Base-by-base conservation (phyloP, 106 monocot species). In the Chionographis japonica region DNA sequence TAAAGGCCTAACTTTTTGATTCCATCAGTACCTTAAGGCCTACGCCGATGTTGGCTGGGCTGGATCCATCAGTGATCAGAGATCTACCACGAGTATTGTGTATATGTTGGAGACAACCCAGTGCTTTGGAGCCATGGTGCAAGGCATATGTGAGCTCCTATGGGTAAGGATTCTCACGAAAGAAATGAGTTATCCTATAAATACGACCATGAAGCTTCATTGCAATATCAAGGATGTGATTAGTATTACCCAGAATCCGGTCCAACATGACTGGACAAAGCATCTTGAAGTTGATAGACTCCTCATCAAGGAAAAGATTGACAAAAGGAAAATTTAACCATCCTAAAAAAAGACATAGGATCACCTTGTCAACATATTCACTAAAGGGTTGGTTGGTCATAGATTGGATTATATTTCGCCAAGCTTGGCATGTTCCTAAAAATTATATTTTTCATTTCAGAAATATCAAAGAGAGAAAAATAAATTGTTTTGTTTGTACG, bases 11-110 rank as follows among this genome's bases (percentile, higher is more conserved):
- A 12, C 18, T 15, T 75, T 75, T 20, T 50, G 0, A 55, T 60
- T 6, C 6, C 6, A 40, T 2, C 8, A 40, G 2, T 10, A 66
- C 12, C 14, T 60, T 19, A 40, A 76, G 19, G 68, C 37, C 0
- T 68, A 68, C 50, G n/a, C 17, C 35, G 65, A 76, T 56, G 71
- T 20, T 0, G 39, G 66, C 61, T 78, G 59, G 65, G 71, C 37
- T 14, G 40, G 78, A 6, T 46, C 39, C 38, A 12, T 50, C 11
- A 37, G 61, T 53, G 60, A 72, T 40, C 20, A 36, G 2, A 37
- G 62, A 38, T 72, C 61, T 7, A 72, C 60, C 6, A 51, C 62
- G 2, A 60, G 75, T 20, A 61, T 20, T 76, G 14, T 54, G 54
- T 36, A 6, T 62, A 27, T 68, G 43, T 62, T 18, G 67, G 68